These are phyloP conservation scores for Orychophragmus violaceus DNA, from an alignment of 345 rosid genomes.

Conservation along the genomic window DNA sequence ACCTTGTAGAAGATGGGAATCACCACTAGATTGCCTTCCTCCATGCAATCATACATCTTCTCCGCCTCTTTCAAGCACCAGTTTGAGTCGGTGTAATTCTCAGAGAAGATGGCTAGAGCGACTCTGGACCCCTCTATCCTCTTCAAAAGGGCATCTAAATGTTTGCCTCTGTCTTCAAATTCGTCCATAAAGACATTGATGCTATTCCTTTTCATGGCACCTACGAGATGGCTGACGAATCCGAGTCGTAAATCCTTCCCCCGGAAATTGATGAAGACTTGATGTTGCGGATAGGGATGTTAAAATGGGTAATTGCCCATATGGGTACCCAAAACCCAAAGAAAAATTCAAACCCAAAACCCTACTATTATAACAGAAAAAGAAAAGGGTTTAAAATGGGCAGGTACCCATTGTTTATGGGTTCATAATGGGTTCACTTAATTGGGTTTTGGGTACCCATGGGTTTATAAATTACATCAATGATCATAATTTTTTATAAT, in stretches of 20 bases:
- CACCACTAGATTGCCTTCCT: not conserved
- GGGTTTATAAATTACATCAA: no score
- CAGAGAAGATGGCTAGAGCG: slow-evolving; percentile 4
- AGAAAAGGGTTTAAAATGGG: no score
- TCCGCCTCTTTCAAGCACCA: slow-evolving; percentile 13
- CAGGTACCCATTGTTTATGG: no score
- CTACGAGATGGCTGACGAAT: slow-evolving; percentile 18
- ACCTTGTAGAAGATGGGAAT: slow-evolving; percentile 1
- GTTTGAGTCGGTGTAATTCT: not conserved
- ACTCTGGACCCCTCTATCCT: slow-evolving; percentile 11
- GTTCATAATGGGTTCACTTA: no score
- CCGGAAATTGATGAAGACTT: slow-evolving; percentile 26
- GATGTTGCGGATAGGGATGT: no score
- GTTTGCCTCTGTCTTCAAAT: not conserved
- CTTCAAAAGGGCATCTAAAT: not conserved
- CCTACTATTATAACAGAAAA: no score
- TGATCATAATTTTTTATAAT: no score
- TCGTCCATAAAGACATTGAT: slow-evolving; percentile 11
- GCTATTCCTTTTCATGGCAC: not conserved
- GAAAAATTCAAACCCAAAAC: no score
- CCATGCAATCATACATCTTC: not conserved
- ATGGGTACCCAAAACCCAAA: no score
- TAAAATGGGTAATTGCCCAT: no score
- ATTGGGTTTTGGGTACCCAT: no score
- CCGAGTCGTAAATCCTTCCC: slow-evolving; percentile 1